Base-by-base conservation (phyloP, 495 filamentous ascomycete species). In the Bacidia gigantensis region DNA sequence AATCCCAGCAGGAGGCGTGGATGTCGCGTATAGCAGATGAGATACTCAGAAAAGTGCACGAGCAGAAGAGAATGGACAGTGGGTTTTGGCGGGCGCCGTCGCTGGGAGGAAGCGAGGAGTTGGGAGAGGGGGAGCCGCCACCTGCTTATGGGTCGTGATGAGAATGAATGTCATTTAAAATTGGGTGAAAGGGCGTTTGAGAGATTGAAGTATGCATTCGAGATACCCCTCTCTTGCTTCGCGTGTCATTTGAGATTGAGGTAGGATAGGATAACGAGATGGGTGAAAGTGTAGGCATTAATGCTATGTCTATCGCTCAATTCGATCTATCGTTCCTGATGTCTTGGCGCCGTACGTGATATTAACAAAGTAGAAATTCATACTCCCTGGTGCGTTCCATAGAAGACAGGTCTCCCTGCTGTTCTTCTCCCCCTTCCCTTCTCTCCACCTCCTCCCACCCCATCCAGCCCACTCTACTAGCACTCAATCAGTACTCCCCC, bases 21-120 rank as follows among this genome's bases (percentile, higher is more conserved):
- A 82, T 96, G 57, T 83, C 83, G 70, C 88, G 89, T 69, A 84
- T 98, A 67, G 89, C 90, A 3, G 78, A 78, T 43, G 90, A 98
- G 66, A 89, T 96, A 43, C 87, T 87, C 39, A 76, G 83, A 57
- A 83, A 84, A 24, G 83, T 90, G 56, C 81, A 88, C 51, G 86
- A 94, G 46, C 77, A 87, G 60, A 50, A 38, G 47, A 25, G 20
- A 3, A 24, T 12, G 18, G 47, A 50, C 21, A 38, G 3, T 3
- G 54, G 58, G 11, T 61, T 65, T 68, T 58, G 70, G 72, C 2
- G 24, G 5, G 20, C 20, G 1, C n/a, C 25, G 25, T n/a, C 21
- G 9, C 9, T 22, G 11, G 45, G 45, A 7, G 26, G 45, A 7
- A 53, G 70, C 72, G 52, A 62, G 56, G 70, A 66, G 24, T 76